Evolutionary conservation across 2,329 filamentous ascomycete genomes (phyloP), one percentile per base, ranked within the genome.

Genomic region (Xylariaceae sp.): DNA sequence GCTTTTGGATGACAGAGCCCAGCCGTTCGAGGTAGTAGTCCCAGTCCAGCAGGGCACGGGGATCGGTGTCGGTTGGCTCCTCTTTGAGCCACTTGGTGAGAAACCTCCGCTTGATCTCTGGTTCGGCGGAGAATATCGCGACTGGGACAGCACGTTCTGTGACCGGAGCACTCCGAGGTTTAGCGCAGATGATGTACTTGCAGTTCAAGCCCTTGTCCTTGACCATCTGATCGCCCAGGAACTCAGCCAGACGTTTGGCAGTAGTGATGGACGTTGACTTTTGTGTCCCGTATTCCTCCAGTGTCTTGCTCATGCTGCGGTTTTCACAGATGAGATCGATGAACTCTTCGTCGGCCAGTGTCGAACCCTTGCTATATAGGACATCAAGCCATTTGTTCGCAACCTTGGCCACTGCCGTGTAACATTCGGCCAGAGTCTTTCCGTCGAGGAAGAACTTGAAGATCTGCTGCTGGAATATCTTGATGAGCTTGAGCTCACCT

Each of bases 281-380:
- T 51, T 98, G 93, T 6, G 65, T 67, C 13, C 89, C 92, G 46
- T 99, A 99, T 60, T 99, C 93, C 46, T 95, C 90, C 2, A 99
- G 67, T 0, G 92, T 93, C 63, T 98, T 98, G 13, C 80, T 75
- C 92, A 99, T 98, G 65, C 78, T 96, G 65, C 93, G 82, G 64
- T 99, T 99, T 59, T 99, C 92, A 31, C 88, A 95, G 77, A 99
- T 98, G n/a, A 99, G 80, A 51, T 98, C 90, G 59, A 98, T 96
- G 25, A 99, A 74, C 55, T 98, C 92, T 56, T 96, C 90, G 47
- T 99, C 90, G 0, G 90, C 89, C 11, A 99, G 67, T 1, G 89
- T 96, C 3, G 81, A 73, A 12, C 93, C 92, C 45, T 86, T 89
- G 50, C 77, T 85, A 53, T 96, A 77, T 19, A 99, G 65, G 3